Percentiles rank a stretch among this genome's conserved stretches.
Evolutionary conservation across 2,329 filamentous ascomycete species (phyloP).

Genomic region (Westerdykella aurantiaca): DNA sequence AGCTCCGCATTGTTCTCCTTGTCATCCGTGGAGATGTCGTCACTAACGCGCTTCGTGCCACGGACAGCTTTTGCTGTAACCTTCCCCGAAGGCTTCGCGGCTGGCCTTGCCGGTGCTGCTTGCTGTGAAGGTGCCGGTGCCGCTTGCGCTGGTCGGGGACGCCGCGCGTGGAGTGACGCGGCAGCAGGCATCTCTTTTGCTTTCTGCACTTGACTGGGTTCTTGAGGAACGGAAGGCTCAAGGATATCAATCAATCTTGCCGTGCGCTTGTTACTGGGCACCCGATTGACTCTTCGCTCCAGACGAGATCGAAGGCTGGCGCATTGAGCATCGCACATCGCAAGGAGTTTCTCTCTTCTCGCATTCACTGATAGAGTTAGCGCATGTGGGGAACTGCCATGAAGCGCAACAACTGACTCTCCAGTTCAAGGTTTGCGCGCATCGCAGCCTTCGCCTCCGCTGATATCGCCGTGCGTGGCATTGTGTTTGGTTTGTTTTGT

Average conservation of each 20-base stretch:
- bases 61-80: constrained; percentile 9
- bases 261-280: constrained; percentile 72
- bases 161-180: constrained; percentile 10
- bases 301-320: constrained; percentile 79
- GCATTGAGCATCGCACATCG: constrained; percentile 83
- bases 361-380: constrained; percentile 63
- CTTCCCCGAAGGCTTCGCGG: constrained; percentile 4
- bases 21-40: constrained; percentile 22
- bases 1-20: constrained; percentile 21
- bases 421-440: constrained; percentile 28
- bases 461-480: constrained; percentile 19
- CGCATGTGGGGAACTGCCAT: constrained; percentile 2
- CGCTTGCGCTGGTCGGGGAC: constrained; percentile 4
- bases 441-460: constrained; percentile 33
- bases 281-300: constrained; percentile 88
- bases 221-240: constrained; percentile 19
- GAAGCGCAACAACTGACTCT: constrained; percentile 18
- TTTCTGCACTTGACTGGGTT: background rate
- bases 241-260: constrained; percentile 77
- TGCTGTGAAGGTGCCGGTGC: background rate
- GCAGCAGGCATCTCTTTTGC: constrained; percentile 2
- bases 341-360: constrained; percentile 77
- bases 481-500: constrained; percentile 10
- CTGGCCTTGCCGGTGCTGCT: constrained; percentile 6
- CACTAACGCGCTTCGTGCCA: constrained; percentile 22